A percentile compares a stretch with the other conserved stretches of the same genome.
Conservation (phyloP, 495 filamentous ascomycete genomes). For the Podospora australis region DNA sequence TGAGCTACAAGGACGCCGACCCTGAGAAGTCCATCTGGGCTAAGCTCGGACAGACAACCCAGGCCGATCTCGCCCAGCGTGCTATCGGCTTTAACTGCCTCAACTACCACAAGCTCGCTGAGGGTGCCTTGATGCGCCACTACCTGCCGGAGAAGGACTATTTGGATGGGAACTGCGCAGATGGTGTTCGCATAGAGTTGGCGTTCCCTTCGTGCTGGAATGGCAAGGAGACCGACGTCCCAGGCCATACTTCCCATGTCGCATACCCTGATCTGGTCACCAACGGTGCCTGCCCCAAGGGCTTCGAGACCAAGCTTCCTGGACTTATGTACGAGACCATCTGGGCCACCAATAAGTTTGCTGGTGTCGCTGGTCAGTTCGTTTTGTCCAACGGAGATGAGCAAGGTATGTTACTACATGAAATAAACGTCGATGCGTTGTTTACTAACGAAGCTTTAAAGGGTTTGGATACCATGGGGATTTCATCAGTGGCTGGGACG, state of each 20-base stretch:
- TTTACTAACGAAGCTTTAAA: slow-evolving; percentile 10
- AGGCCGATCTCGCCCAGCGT: slow-evolving; percentile 65
- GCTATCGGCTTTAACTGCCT: slow-evolving; percentile 91
- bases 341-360: slow-evolving; percentile 68
- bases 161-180: slow-evolving; percentile 65
- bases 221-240: slow-evolving; percentile 55
- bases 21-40: slow-evolving; percentile 68
- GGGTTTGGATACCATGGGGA: slow-evolving; percentile 81
- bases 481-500: slow-evolving; percentile 78
- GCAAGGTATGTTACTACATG: slow-evolving; percentile 43
- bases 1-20: slow-evolving; percentile 47
- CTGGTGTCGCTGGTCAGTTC: slow-evolving; percentile 61
- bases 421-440: neutral
- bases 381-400: slow-evolving; percentile 79
- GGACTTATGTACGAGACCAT: slow-evolving; percentile 85
- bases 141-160: slow-evolving; percentile 71
- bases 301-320: slow-evolving; percentile 61
- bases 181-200: slow-evolving; percentile 75
- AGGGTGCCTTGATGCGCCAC: slow-evolving; percentile 72
- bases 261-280: slow-evolving; percentile 71
- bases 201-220: slow-evolving; percentile 95
- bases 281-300: slow-evolving; percentile 68
- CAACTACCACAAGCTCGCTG: slow-evolving; percentile 57
- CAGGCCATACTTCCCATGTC: slow-evolving; percentile 65
- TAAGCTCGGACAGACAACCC: slow-evolving; percentile 47